Evolutionary conservation across 306 rosid genomes (phyloP).

Genomic region (Clitoria ternatea): DNA sequence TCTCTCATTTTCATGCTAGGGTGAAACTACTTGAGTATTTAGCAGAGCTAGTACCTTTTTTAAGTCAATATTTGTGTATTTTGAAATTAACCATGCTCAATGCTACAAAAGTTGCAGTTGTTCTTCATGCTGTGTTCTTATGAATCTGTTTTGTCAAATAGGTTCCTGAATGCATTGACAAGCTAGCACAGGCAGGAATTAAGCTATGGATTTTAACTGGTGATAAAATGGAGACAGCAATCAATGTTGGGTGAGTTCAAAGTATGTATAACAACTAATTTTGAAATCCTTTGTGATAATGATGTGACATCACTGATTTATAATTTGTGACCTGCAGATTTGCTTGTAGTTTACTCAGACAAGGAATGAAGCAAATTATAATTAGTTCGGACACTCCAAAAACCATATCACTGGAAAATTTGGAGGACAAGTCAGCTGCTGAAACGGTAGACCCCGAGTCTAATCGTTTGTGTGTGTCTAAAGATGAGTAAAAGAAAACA

Average conservation of each 20-base stretch:
- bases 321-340: slow-evolving; percentile 6
- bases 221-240: slow-evolving; percentile 41
- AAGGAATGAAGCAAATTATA: slow-evolving; percentile 33
- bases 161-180: slow-evolving; percentile 39
- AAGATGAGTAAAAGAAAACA: not conserved
- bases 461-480: not conserved
- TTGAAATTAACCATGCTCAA: not conserved
- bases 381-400: slow-evolving; percentile 28
- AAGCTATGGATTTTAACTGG: slow-evolving; percentile 38
- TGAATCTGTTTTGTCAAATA: not conserved
- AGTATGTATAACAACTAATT: not conserved
- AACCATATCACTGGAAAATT: slow-evolving; percentile 29
- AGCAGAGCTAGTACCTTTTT: not conserved
- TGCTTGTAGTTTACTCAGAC: slow-evolving; percentile 38
- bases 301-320: slow-evolving; percentile 1
- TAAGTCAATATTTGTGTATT: not conserved
- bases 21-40: not conserved
- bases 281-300: not conserved
- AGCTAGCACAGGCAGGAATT: slow-evolving; percentile 39
- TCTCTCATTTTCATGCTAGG: not conserved
- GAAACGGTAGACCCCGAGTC: not conserved
- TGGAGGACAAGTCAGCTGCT: slow-evolving; percentile 22
- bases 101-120: not conserved
- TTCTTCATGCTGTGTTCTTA: not conserved
- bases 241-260: slow-evolving; percentile 30